Percentiles rank a stretch among this genome's conserved stretches.
These are phyloP conservation scores for Deuterostichococcus epilithicus DNA, from an alignment of 139 green algal genomes.

Conservation along the genomic window DNA sequence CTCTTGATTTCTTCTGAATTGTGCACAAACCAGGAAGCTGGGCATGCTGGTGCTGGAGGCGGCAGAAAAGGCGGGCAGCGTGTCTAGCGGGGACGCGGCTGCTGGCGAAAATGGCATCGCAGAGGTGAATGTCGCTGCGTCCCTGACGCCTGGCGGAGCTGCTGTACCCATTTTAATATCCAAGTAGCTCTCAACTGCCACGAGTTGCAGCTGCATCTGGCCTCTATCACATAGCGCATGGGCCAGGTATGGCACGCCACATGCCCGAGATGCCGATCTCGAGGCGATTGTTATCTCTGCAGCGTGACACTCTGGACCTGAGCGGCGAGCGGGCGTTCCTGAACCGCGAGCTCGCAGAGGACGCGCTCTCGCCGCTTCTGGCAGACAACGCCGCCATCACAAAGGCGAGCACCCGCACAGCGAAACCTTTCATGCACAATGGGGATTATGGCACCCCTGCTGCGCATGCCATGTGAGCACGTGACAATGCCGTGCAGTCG, in stretches of 20 bases:
- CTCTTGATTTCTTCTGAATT: not conserved
- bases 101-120: not conserved
- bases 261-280: too few species aligned
- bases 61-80: slow-evolving; percentile 28
- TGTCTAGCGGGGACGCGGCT: not conserved
- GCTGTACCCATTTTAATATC: too few species aligned
- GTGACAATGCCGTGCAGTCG: not conserved
- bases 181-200: too few species aligned
- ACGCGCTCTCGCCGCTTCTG: slow-evolving; percentile 68
- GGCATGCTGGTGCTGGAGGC: slow-evolving; percentile 60
- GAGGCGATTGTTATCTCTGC: too few species aligned
- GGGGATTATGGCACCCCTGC: not conserved
- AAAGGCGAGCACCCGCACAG: slow-evolving; percentile 54
- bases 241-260: too few species aligned
- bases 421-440: not conserved
- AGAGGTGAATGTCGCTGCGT: too few species aligned
- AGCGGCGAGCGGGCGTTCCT: slow-evolving; percentile 82
- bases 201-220: too few species aligned
- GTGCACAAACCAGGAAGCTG: slow-evolving; percentile 54
- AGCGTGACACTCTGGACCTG: slow-evolving; percentile 59
- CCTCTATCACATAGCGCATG: too few species aligned
- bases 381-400: slow-evolving; percentile 41
- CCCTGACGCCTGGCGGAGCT: too few species aligned
- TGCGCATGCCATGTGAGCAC: not conserved
- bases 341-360: slow-evolving; percentile 58